Conservation (phyloP, 2,329 filamentous ascomycete species). For the Cordyceps militaris region DNA sequence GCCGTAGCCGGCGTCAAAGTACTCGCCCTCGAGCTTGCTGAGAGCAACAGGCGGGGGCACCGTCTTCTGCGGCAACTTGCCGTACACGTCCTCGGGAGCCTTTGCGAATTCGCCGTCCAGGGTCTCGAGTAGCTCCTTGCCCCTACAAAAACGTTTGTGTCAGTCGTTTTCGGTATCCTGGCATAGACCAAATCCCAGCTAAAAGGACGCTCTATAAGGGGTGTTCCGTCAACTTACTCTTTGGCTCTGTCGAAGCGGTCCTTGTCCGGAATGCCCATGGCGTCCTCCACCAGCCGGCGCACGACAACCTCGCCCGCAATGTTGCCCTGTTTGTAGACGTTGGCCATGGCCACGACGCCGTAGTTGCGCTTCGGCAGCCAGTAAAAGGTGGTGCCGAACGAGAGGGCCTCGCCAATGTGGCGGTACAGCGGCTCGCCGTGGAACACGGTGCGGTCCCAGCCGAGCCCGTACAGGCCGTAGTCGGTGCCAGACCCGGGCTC, state of each 20-base stretch:
- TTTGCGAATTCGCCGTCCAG: background rate
- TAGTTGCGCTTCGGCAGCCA: background rate
- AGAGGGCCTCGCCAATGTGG: background rate
- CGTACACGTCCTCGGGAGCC: background rate
- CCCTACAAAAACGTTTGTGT: background rate
- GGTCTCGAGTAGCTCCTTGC: background rate
- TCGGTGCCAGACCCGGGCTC: rapidly evolving
- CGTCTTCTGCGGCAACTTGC: background rate
- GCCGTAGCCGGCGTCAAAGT: background rate
- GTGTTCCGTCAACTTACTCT: background rate
- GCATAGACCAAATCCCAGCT: too few relatives aligned
- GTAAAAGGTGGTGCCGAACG: background rate
- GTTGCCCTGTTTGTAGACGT: background rate
- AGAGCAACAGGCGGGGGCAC: background rate
- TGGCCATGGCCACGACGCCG: background rate
- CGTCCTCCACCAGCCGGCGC: background rate
- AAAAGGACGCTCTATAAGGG: background rate
- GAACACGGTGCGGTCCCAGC: background rate
- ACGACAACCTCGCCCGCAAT: background rate
- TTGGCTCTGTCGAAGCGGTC: background rate
- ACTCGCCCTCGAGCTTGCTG: background rate
- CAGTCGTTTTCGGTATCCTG: too few relatives aligned
- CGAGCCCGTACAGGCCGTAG: background rate
- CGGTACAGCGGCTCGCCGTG: background rate
- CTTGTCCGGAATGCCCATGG: background rate